Evolutionary conservation across 805 yeast genomes (phyloP).

Genomic region (Dipodascus albidus): DNA sequence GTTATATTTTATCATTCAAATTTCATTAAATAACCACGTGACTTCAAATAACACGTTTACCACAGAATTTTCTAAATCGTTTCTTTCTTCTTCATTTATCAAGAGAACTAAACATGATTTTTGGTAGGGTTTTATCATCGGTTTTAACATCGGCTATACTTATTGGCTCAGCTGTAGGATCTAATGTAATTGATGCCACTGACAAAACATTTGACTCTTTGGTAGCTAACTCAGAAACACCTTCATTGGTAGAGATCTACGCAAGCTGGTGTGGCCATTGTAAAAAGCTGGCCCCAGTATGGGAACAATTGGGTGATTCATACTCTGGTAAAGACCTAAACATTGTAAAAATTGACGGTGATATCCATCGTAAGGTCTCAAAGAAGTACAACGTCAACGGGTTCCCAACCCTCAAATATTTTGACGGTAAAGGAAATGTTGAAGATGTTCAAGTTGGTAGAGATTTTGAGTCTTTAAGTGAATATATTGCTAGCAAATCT

Average conservation of each 20-base stretch:
- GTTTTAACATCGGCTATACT: background rate
- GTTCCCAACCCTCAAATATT: slow-evolving; percentile 53
- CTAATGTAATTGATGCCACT: slow-evolving; percentile 23
- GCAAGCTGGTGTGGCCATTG: slow-evolving; percentile 95
- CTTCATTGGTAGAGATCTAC: slow-evolving; percentile 55
- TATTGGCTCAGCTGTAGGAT: slow-evolving; percentile 3
- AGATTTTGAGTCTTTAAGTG: slow-evolving; percentile 36
- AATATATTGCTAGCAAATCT: slow-evolving; percentile 33
- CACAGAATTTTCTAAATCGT: background rate
- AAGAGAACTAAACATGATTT: background rate
- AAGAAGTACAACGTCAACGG: slow-evolving; percentile 44
- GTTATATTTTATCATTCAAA: no score
- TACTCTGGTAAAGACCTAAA: slow-evolving; percentile 38
- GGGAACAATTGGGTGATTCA: slow-evolving; percentile 65
- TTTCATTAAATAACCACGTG: no score
- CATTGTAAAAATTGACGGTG: slow-evolving; percentile 50
- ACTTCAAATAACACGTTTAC: background rate
- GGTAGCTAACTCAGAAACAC: slow-evolving; percentile 46
- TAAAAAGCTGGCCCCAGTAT: slow-evolving; percentile 74
- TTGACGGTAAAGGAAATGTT: slow-evolving; percentile 38
- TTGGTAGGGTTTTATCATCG: background rate
- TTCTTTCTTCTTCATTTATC: background rate
- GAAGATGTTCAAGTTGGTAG: slow-evolving; percentile 44
- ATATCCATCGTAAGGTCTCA: slow-evolving; percentile 39
- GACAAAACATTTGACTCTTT: slow-evolving; percentile 47